Evolutionary conservation across 2,329 filamentous ascomycete species (phyloP).

Genomic region (Dactylella cylindrospora): DNA sequence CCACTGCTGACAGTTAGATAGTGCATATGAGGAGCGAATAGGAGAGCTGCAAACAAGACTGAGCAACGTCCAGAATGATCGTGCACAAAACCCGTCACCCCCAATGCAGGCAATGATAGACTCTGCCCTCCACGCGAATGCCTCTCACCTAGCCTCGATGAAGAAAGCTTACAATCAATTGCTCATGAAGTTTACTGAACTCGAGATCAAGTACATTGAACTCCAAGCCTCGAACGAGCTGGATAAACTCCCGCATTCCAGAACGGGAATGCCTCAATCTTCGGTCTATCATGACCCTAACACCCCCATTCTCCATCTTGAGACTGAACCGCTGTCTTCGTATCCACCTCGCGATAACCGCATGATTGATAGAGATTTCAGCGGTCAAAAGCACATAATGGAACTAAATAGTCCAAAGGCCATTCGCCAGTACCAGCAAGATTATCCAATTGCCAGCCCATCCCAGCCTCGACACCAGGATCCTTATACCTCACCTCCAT

Average conservation of each 20-base stretch:
- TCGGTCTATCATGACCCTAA: slow-evolving; percentile 25
- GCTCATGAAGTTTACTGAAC: slow-evolving; percentile 57
- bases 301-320: slow-evolving; percentile 42
- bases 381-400: slow-evolving; percentile 46
- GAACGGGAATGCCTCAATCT: slow-evolving; percentile 7
- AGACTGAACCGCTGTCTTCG: slow-evolving; percentile 22
- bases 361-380: slow-evolving; percentile 37
- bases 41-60: slow-evolving; percentile 54
- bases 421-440: slow-evolving; percentile 27
- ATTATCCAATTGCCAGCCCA: slow-evolving; percentile 13
- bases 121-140: slow-evolving; percentile 55
- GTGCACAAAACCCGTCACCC: slow-evolving; percentile 49
- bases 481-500: not conserved
- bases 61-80: slow-evolving; percentile 46
- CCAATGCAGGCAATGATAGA: slow-evolving; percentile 57
- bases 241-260: slow-evolving; percentile 46
- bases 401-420: slow-evolving; percentile 42
- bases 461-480: slow-evolving; percentile 10
- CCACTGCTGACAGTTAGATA: slow-evolving; percentile 45
- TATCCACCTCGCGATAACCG: slow-evolving; percentile 36
- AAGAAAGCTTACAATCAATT: slow-evolving; percentile 59
- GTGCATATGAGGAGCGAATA: slow-evolving; percentile 57
- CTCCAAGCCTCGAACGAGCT: slow-evolving; percentile 52
- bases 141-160: slow-evolving; percentile 56
- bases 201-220: slow-evolving; percentile 55